phyloP scores from a whole-genome alignment of 176 grass and related monocot genomes.

The Cenchrus fungigraminus region DNA sequence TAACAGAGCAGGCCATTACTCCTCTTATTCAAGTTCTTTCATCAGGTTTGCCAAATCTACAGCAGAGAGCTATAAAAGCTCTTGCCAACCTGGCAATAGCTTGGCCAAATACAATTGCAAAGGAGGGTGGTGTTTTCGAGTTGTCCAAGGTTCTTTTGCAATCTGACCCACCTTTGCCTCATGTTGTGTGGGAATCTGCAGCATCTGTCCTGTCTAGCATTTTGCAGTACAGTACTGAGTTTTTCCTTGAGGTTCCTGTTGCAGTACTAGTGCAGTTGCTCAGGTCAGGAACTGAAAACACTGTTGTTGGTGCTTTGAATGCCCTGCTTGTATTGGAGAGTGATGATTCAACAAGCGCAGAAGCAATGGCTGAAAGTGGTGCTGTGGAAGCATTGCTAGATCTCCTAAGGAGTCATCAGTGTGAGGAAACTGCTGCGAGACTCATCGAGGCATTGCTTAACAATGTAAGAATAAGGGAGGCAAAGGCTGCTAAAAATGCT shows the following conservation, averaged over 20 bases:
- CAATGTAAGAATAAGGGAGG: constrained; percentile 98
- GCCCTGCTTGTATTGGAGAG: constrained; percentile 97
- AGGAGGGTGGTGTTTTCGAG: constrained; percentile 96
- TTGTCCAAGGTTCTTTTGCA: constrained; percentile 96
- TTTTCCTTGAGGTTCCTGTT: constrained; percentile 97
- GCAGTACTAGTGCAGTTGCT: constrained; percentile 94
- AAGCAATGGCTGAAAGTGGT: constrained; percentile 99
- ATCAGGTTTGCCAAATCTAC: constrained; percentile 80
- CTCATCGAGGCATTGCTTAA: constrained; percentile 93
- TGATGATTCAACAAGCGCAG: constrained; percentile 98
- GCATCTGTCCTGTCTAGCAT: constrained; percentile 95
- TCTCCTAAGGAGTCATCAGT: constrained; percentile 90
- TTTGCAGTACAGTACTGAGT: constrained; percentile 98
- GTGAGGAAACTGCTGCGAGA: constrained; percentile 98
- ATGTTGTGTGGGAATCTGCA: constrained; percentile 98
- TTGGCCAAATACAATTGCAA: constrained; percentile 99
- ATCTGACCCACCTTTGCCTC: constrained; percentile 88
- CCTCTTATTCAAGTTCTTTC: constrained; percentile 97
- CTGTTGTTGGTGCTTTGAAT: constrained; percentile 93
- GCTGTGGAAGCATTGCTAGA: constrained; percentile 94
- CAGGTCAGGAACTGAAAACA: constrained; percentile 87
- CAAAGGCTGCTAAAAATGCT: constrained; percentile 95
- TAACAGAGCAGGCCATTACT: constrained; percentile 86
- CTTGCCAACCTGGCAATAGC: constrained; percentile 87
- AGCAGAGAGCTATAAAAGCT: constrained; percentile 97